Conservation (phyloP, 2,329 filamentous ascomycete species). For the Nothomitra cinnamomea region DNA sequence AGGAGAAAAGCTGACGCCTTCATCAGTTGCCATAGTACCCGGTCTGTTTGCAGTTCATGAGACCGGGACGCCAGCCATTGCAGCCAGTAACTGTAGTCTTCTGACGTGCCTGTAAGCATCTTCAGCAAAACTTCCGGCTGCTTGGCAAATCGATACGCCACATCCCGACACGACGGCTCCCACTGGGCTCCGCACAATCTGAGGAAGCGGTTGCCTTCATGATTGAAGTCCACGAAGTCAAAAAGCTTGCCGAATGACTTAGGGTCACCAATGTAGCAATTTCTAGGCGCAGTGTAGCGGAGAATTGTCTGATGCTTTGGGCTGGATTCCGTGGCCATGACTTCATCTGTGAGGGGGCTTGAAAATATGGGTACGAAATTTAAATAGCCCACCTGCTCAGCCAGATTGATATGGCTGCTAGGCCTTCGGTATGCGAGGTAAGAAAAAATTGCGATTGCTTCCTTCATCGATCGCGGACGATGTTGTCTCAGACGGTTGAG, state of each 20-base stretch:
- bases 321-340: constrained; percentile 18
- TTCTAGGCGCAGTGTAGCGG: constrained; percentile 36
- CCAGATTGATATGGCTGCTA: constrained; percentile 24
- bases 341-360: background rate
- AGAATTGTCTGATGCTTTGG: no score
- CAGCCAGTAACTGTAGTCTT: background rate
- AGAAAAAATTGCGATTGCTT: constrained; percentile 57
- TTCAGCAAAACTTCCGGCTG: background rate
- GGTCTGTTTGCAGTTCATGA: background rate
- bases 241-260: constrained; percentile 76
- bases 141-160: background rate
- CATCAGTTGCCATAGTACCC: background rate
- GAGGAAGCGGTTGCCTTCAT: constrained; percentile 74
- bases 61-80: background rate
- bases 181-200: constrained; percentile 39
- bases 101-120: background rate
- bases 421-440: constrained; percentile 51
- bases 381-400: constrained; percentile 31
- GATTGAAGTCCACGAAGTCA: constrained; percentile 88
- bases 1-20: background rate
- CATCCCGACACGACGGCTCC: background rate
- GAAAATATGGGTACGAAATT: constrained; percentile 50
- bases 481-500: constrained; percentile 53
- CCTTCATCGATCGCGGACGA: constrained; percentile 49
- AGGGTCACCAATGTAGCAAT: constrained; percentile 62